These are phyloP conservation scores for Arthroderma uncinatum DNA, from an alignment of 2,329 filamentous ascomycete genomes.

Conservation along the genomic window DNA sequence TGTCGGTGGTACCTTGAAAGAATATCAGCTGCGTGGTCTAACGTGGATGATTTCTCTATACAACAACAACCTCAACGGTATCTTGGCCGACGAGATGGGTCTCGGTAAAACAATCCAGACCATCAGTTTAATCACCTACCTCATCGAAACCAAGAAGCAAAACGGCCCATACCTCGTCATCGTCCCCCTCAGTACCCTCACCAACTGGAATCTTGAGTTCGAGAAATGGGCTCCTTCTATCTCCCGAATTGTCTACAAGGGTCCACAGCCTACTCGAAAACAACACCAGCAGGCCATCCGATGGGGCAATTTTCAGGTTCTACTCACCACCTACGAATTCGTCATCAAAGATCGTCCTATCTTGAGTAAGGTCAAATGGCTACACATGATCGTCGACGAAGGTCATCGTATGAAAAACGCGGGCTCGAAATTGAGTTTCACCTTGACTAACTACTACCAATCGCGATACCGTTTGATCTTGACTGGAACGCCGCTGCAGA, in stretches of 20 bases:
- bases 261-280: slow-evolving; percentile 77
- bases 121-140: slow-evolving; percentile 91
- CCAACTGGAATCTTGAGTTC: slow-evolving; percentile 97
- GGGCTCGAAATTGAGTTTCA: slow-evolving; percentile 88
- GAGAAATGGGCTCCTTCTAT: slow-evolving; percentile 96
- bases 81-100: slow-evolving; percentile 98
- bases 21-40: slow-evolving; percentile 95
- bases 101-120: slow-evolving; percentile 99
- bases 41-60: slow-evolving; percentile 99
- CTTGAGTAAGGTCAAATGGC: slow-evolving; percentile 97
- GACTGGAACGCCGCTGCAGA: slow-evolving; percentile 92
- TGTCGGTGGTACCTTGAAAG: slow-evolving; percentile 85
- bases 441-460: slow-evolving; percentile 87
- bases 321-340: slow-evolving; percentile 97
- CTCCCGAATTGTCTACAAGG: slow-evolving; percentile 87
- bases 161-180: slow-evolving; percentile 90
- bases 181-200: slow-evolving; percentile 89
- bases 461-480: slow-evolving; percentile 93
- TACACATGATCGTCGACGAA: slow-evolving; percentile 99
- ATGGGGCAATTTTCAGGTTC: slow-evolving; percentile 87
- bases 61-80: slow-evolving; percentile 99
- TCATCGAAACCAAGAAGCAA: slow-evolving; percentile 91
- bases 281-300: slow-evolving; percentile 87
- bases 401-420: slow-evolving; percentile 99
- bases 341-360: slow-evolving; percentile 97